A percentile compares a stretch with the other conserved stretches of the same genome.
These are phyloP conservation scores for Annulohypoxylon maeteangense DNA, from an alignment of 495 filamentous ascomycete species.

Conservation along the genomic window DNA sequence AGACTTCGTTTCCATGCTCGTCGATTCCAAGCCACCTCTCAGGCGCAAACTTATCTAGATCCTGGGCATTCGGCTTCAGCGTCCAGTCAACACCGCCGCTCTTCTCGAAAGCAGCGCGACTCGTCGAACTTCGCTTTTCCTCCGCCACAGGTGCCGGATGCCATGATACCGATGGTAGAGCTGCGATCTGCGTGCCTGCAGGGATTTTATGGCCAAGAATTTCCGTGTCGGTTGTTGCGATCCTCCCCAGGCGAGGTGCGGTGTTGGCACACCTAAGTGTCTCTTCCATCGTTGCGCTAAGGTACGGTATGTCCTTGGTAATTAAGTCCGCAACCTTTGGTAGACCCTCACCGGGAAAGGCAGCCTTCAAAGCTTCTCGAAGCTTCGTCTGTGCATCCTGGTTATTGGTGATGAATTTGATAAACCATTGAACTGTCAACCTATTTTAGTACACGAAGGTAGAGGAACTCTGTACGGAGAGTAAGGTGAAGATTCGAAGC, in stretches of 20 bases:
- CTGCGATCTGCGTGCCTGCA: conserved; percentile 48
- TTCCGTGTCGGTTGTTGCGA: conserved; percentile 47
- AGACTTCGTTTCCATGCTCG: conserved; percentile 41
- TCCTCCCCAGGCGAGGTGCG: conserved; percentile 39
- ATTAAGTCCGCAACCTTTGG: conserved; percentile 47
- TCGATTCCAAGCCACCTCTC: conserved; percentile 47
- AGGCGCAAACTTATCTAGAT: conserved; percentile 45
- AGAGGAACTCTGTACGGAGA: neutral
- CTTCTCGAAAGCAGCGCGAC: conserved; percentile 31
- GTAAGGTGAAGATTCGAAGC: too few species aligned
- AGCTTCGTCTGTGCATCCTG: conserved; percentile 45
- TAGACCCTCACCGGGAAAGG: conserved; percentile 28
- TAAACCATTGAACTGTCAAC: conserved; percentile 43
- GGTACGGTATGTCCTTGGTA: conserved; percentile 49
- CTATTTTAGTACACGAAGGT: neutral
- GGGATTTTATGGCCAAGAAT: conserved; percentile 50
- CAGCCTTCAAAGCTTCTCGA: conserved; percentile 35
- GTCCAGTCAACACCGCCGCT: conserved; percentile 28
- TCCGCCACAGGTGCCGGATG: conserved; percentile 41
- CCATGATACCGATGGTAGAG: conserved; percentile 35
- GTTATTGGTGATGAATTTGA: conserved; percentile 47
- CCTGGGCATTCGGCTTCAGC: conserved; percentile 26
- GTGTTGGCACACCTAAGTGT: conserved; percentile 43
- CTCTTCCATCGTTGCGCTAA: conserved; percentile 53
- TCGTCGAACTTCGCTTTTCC: conserved; percentile 37